Percentiles rank a stretch among this genome's conserved stretches.
Evolutionary conservation across 495 filamentous ascomycete species (phyloP).

Genomic region (Penicillium flavigenum): DNA sequence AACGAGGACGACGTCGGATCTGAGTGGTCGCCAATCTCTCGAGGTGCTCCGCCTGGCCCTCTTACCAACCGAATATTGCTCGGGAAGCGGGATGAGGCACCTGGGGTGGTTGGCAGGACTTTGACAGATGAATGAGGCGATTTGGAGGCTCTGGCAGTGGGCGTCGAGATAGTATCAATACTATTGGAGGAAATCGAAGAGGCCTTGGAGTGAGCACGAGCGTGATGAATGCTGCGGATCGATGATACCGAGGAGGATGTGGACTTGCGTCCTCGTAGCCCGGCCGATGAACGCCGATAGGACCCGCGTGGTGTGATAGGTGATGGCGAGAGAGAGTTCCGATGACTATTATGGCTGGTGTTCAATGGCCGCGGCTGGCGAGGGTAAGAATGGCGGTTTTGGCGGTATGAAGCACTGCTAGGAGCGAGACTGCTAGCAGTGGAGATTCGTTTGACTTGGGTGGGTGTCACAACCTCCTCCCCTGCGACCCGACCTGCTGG

Average conservation of each 20-base stretch:
- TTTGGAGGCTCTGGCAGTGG: slow-evolving; percentile 62
- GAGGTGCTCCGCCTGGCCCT: slow-evolving; percentile 40
- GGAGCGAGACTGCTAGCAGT: slow-evolving; percentile 47
- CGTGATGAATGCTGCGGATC: slow-evolving; percentile 84
- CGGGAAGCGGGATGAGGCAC: slow-evolving; percentile 68
- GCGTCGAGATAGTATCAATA: slow-evolving; percentile 63
- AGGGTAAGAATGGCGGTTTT: slow-evolving; percentile 48
- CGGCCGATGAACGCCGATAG: slow-evolving; percentile 70
- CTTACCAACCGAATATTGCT: slow-evolving; percentile 84
- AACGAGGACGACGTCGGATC: slow-evolving; percentile 36
- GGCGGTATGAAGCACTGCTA: slow-evolving; percentile 48
- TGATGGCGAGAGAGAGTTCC: slow-evolving; percentile 84
- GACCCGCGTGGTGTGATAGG: slow-evolving; percentile 86
- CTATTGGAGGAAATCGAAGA: slow-evolving; percentile 88
- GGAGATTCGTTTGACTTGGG: slow-evolving; percentile 45
- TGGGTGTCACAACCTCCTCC: slow-evolving; percentile 39
- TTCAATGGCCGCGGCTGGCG: slow-evolving; percentile 52
- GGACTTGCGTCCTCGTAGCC: slow-evolving; percentile 87
- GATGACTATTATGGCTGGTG: slow-evolving; percentile 57
- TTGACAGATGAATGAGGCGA: slow-evolving; percentile 90
- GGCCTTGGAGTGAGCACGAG: slow-evolving; percentile 86
- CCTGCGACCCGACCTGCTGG: slow-evolving; percentile 20
- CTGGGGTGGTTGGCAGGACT: slow-evolving; percentile 90
- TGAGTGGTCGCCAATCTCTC: slow-evolving; percentile 28
- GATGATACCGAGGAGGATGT: slow-evolving; percentile 95